Base-by-base conservation (phyloP, 331 rosid species). In the Pyrus hybrid region DNA sequence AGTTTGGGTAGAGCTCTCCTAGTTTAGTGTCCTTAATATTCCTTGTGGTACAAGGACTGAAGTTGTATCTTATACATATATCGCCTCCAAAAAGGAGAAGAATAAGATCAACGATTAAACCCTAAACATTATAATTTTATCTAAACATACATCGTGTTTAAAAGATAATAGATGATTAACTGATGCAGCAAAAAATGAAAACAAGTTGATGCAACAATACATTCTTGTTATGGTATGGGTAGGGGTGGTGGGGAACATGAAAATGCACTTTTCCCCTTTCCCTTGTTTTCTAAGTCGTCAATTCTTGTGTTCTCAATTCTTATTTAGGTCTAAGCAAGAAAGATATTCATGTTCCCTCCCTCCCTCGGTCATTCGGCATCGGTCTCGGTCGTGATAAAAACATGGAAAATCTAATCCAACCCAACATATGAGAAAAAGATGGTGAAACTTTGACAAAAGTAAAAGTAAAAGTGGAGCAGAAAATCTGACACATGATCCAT, bases 161-260 rank as follows among this genome's bases (percentile, higher is more conserved):
- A 53, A 53, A 57, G 13, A 57, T 21, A 13, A n/a, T n/a, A 25
- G 16, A 9, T 9, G 22, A 57, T 21, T 57, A 10, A 57, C 22
- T n/a, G 63, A 57, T 8, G 43, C 2, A 35, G 43, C 43, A 35
- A 35, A 33, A 33, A 33, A 33, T 7, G 37, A 33, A 7, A 7
- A 33, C 37, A 7, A 1, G 37, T 33, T 33, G 37, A 33, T 1
- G 37, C 37, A 33, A 33, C 37, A 7, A 33, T 33, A 33, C 37
- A 2, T 33, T 33, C 37, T 33, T 35, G 43, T 35, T 35, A 35
- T 51, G 57, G 57, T 51, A 16, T 13, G 57, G 88, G 91, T 80
- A 76, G 89, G 92, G 87, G 81, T 71, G 84, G 79, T 82, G 76
- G 96, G 93, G 87, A 83, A 86, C 96, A 90, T 70, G 62, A 8